Conservation (phyloP, 306 rosid genomes). For the Fagus crenata region DNA sequence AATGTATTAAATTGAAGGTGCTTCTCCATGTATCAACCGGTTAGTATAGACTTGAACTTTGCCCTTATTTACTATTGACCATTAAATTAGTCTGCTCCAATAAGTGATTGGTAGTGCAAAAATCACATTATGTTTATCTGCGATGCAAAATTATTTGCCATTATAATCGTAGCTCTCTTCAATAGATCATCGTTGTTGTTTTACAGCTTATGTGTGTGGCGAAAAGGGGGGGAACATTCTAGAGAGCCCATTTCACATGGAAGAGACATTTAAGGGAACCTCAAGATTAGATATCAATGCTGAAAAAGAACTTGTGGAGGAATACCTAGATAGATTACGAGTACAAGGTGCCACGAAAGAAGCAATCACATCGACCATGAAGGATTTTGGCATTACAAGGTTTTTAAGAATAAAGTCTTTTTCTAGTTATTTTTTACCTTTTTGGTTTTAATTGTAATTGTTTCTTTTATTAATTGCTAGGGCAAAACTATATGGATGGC, state of each 20-base stretch:
- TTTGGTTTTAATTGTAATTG: background rate
- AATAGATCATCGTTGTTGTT: background rate
- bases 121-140: background rate
- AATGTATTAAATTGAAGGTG: conserved; percentile 24
- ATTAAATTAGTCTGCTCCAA: background rate
- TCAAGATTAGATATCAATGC: conserved; percentile 32
- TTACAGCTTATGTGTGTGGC: conserved; percentile 40
- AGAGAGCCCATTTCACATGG: conserved; percentile 33
- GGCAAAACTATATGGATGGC: conserved; percentile 49
- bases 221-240: conserved; percentile 10
- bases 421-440: background rate
- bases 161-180: too few relatives aligned
- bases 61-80: too few relatives aligned
- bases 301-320: conserved; percentile 28
- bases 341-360: background rate
- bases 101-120: background rate
- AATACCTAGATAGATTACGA: conserved; percentile 22
- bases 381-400: conserved; percentile 41
- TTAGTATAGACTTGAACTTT: background rate
- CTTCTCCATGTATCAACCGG: conserved; percentile 53
- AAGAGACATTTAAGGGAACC: background rate
- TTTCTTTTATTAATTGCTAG: background rate
- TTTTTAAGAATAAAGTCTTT: background rate
- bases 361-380: conserved; percentile 30
- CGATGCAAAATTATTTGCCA: too few relatives aligned